Evolutionary conservation across 768 basidiomycete species (phyloP), one percentile per base, ranked within the genome.

Genomic region (Tulasnella sp.): DNA sequence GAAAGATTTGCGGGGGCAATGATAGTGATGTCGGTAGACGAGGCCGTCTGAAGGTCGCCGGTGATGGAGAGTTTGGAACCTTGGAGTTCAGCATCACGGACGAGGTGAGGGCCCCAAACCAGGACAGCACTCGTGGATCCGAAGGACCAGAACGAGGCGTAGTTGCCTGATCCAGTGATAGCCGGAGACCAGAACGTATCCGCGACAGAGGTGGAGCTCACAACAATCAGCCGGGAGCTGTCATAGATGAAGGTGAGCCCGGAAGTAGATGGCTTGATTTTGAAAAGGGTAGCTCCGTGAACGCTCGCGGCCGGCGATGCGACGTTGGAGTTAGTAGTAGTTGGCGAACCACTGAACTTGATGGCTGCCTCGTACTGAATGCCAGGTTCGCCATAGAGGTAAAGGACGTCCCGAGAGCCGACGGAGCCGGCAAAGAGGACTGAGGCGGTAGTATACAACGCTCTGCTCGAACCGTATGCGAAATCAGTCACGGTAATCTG

Each of bases 361-460:
- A 92, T 85, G 9, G 89, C 84, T 11, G 86, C 84, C 83, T 93
- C 92, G 81, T 92, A 91, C 64, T 88, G 87, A 80, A 92, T 90
- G 0, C 77, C 76, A 1, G 88, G 84, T 80, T 90, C 88, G 2
- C 92, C 93, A 81, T 91, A 89, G 12, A 93, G 85, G 85, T 92
- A 90, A 7, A 93, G 86, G 31, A 93, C 85, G 20, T 75, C 74
- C 46, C 74, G n/a, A 3, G 60, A 64, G n/a, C 60, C 60, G 16
- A 64, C n/a, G 7, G 60, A 69, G 84, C 92, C 84, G 0, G 93
- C 91, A 82, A 90, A 94, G 83, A 95, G 89, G 44, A 96, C 87
- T 80, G 90, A 89, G 0, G 94, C 93, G 1, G 94, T 95, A 7
- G 93, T 92, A 85, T 93, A 95, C 6, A 89, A 85, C 1, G 93